phyloP scores from a whole-genome alignment of 2,329 filamentous ascomycete genomes.

The Pyricularia grisea region DNA sequence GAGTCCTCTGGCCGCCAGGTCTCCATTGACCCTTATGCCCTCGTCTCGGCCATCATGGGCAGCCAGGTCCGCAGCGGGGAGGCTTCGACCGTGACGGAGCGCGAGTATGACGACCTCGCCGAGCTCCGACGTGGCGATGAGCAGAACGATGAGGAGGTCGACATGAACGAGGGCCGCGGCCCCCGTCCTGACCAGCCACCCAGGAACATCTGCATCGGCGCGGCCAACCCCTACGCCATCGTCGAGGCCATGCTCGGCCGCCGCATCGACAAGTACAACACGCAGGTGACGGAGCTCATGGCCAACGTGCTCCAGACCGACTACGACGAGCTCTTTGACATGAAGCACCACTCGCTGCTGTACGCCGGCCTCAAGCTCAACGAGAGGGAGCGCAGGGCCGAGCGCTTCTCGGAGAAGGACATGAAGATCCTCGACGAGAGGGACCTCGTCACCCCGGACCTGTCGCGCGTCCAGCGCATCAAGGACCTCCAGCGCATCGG shows the following conservation, averaged over 20 bases:
- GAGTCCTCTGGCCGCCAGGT: conserved; percentile 11
- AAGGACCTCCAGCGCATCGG: conserved; percentile 29
- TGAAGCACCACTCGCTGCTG: conserved; percentile 31
- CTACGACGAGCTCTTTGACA: conserved; percentile 36
- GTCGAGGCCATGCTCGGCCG: conserved; percentile 32
- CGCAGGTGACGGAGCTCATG: conserved; percentile 21
- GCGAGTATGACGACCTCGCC: conserved; percentile 24
- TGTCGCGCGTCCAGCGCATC: conserved; percentile 26
- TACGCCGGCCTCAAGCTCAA: conserved; percentile 31
- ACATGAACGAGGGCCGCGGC: conserved; percentile 14
- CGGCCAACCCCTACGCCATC: conserved; percentile 33
- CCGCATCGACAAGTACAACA: conserved; percentile 25
- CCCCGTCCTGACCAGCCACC: conserved; percentile 23
- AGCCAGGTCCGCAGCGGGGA: conserved; percentile 15
- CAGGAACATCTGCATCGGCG: conserved; percentile 27
- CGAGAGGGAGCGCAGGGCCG: conserved; percentile 24
- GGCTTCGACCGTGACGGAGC: conserved; percentile 13
- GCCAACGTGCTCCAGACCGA: conserved; percentile 34
- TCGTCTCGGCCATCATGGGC: conserved; percentile 28
- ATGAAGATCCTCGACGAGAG: conserved; percentile 30
- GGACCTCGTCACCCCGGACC: conserved; percentile 31
- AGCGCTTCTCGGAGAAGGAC: conserved; percentile 26
- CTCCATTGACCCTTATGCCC: conserved; percentile 23
- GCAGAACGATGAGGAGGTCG: conserved; percentile 12
- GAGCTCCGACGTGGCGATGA: conserved; percentile 7